Base-by-base conservation (phyloP, 148 eudicot genomes). In the Nepenthes gracilis region DNA sequence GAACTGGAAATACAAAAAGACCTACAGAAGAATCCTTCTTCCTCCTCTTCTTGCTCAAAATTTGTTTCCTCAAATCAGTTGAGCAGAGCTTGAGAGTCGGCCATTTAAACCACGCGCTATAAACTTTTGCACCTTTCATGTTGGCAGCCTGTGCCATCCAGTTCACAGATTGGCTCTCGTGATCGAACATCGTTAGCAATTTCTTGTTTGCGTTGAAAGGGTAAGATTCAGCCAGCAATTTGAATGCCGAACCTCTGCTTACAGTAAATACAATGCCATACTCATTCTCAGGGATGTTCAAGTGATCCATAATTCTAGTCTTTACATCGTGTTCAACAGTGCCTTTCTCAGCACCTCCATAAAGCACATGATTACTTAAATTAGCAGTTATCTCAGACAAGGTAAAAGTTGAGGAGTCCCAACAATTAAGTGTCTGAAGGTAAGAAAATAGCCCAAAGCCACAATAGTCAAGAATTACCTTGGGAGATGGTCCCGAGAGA, bases 381-480 rank as follows among this genome's bases (percentile, higher is more conserved):
- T 94, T 89, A 52, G 92, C 87, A 73, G 84, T 83, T 51, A 89
- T 94, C 74, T 94, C 99, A 74, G 95, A 84, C 77, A 94, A 81
- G 61, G 82, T 85, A 79, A 94, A 89, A 7, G 86, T 81, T 38
- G 84, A 86, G 13, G 99, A 79, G 32, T 89, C 93, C 90, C 92
- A 86, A 72, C 83, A 84, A 63, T 86, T 82, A 33, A 86, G 77
- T 50, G 80, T 78, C 69, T 94, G 99, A 38, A 89, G 81, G 56
- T 81, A 84, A 5, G 99, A 94, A 77, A 94, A 94, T 74, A 94
- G 56, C 69, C 99, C 99, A 72, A 93, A 94, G 48, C 99, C 97
- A 79, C 99, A 94, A 43, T 94, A 94, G 54, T 94, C 99, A 60
- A 94, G 90, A 72, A 85, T 72, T 75, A 94, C 97, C 95, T 94